Conservation (phyloP, 2,329 filamentous ascomycete genomes). For the Alternaria sp. region DNA sequence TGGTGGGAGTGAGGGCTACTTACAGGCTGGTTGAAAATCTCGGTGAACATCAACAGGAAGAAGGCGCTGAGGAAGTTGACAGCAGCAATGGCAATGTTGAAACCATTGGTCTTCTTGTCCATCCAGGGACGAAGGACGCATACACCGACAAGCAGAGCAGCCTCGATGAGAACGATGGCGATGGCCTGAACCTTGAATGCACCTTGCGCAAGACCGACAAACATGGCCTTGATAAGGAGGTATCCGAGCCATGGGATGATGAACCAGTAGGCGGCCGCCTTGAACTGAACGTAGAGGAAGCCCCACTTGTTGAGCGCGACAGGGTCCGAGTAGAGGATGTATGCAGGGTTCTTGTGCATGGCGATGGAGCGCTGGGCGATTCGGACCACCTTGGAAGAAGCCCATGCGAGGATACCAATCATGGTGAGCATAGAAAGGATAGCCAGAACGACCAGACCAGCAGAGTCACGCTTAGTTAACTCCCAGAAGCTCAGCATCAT, state of each 20-base stretch:
- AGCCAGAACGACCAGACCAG: constrained; percentile 83
- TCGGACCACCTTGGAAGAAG: constrained; percentile 84
- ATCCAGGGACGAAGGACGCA: constrained; percentile 91
- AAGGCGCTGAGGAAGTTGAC: constrained; percentile 92
- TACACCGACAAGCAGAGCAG: constrained; percentile 75
- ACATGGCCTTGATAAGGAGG: constrained; percentile 84
- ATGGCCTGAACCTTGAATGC: constrained; percentile 77
- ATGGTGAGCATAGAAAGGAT: constrained; percentile 88
- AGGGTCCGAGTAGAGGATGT: constrained; percentile 97
- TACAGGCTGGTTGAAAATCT: constrained; percentile 82
- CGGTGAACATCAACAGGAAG: constrained; percentile 87
- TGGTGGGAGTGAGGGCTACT: constrained; percentile 35
- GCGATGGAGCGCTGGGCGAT: constrained; percentile 86
- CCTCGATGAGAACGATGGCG: constrained; percentile 83
- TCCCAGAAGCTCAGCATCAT: constrained; percentile 92
- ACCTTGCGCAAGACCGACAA: constrained; percentile 80
- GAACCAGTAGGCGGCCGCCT: constrained; percentile 94
- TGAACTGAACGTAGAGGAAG: constrained; percentile 96
- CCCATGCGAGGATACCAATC: constrained; percentile 79
- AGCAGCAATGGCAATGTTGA: constrained; percentile 90
- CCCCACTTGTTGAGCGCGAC: constrained; percentile 96
- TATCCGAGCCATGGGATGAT: constrained; percentile 81
- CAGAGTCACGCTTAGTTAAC: constrained; percentile 82
- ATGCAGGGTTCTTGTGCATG: constrained; percentile 95
- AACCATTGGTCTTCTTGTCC: constrained; percentile 97